Evolutionary conservation across 176 grass and related monocot species (phyloP), one percentile per base, ranked within the genome.

Genomic region (Oryza brachyantha): DNA sequence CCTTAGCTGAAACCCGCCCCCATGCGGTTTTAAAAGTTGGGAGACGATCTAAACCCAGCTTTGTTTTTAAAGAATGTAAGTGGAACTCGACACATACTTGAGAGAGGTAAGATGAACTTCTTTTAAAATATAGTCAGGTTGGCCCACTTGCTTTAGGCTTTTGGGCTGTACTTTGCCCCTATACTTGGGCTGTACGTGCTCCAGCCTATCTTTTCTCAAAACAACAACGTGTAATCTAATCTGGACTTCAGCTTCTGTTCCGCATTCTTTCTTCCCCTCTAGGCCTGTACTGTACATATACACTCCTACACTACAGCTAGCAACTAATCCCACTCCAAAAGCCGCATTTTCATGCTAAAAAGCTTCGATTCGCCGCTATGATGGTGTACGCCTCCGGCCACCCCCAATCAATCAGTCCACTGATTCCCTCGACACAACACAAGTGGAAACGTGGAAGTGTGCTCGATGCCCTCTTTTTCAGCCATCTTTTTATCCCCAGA

Each of bases 281-380:
- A n/a, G n/a, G n/a, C n/a, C n/a, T n/a, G n/a, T n/a, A n/a, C n/a
- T n/a, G n/a, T n/a, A n/a, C n/a, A n/a, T n/a, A n/a, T n/a, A n/a
- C 17, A 48, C 1, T n/a, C 5, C 9, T 21, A n/a, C 10, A 34
- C 24, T 40, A 73, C 61, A 68, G 62, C 29, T 36, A 31, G 21
- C 40, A 81, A 22, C 78, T 70, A 86, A 81, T 70, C 72, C 85
- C 45, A 54, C 66, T 10, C 29, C 61, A 68, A 79, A 83, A 88
- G 21, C 26, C 62, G 72, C 40, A 55, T 84, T 88, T 84, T n/a
- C 64, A 13, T 42, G 76, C 76, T 32, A 41, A 80, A 80, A 88
- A 63, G 81, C 27, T 40, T 32, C 9, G 70, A 70, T 84, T 78
- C 67, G 79, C 19, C 36, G 66, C 50, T 73, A 70, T 58, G 41